Evolutionary conservation across 139 green algal genomes (phyloP), one percentile per base, ranked within the genome.

Genomic region (Pseudopediastrum boryanum): DNA sequence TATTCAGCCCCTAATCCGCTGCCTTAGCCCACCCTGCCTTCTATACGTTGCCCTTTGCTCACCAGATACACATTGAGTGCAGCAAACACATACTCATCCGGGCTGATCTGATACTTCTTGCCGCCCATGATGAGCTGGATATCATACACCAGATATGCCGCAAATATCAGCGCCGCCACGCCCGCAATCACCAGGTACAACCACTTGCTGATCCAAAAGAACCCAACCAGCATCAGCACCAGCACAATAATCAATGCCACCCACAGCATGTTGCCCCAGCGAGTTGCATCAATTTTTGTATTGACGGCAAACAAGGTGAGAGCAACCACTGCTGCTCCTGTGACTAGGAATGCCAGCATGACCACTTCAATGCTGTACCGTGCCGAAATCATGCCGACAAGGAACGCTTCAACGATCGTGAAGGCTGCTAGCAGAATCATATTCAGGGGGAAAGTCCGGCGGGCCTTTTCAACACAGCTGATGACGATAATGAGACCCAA

Each of bases 51-150:
- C n/a, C n/a, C n/a, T n/a, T n/a, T n/a, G 1, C 64, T 72, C 64
- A 72, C 64, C 54, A 78, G 38, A 41, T 78, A 80, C 27, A 85
- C 73, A 36, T 83, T 78, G 4, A 88, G 39, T 2, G 78, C 71
- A 13, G 80, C 86, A 61, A 83, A 89, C 1, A 91, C 31, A 43
- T 91, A 91, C 35, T 91, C 85, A 38, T 91, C 87, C 0, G 88
- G 88, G 1, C 56, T 79, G 29, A 90, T 70, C 5, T 51, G 75
- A 31, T 80, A 81, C 6, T 72, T 58, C 13, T 75, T 72, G 35
- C 83, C 83, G 38, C 88, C 88, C 83, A 93, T 86, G 19, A 93
- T 63, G 71, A 88, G 64, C 85, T 91, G 86, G n/a, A 16, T 21
- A 54, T 87, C 77, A 52, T 82, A 81, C 19, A 90, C 69, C 10